phyloP scores from a whole-genome alignment of 805 yeast genomes.

The Wickerhamiella occidentalis region DNA sequence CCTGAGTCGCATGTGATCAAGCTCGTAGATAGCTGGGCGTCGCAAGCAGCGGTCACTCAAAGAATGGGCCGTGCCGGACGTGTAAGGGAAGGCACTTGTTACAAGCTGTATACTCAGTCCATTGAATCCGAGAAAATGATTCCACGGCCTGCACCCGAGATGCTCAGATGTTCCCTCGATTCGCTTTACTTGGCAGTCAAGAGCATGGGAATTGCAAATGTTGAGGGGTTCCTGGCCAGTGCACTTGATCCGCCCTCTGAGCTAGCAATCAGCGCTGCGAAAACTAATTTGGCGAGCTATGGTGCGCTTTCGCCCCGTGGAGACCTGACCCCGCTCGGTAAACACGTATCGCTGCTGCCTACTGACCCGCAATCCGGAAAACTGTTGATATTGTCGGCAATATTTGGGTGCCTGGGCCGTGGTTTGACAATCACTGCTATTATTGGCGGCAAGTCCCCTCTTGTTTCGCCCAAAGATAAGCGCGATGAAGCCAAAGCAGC shows the following conservation, averaged over 20 bases:
- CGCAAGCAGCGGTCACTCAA: slow-evolving; percentile 79
- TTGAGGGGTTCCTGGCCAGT: slow-evolving; percentile 49
- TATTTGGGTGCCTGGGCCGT: slow-evolving; percentile 68
- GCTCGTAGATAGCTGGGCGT: slow-evolving; percentile 72
- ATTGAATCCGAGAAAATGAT: slow-evolving; percentile 48
- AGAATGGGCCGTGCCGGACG: slow-evolving; percentile 99
- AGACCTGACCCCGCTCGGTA: slow-evolving; percentile 64
- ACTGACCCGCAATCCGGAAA: slow-evolving; percentile 78
- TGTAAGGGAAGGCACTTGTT: slow-evolving; percentile 71
- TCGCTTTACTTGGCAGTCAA: slow-evolving; percentile 73
- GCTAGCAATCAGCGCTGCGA: slow-evolving; percentile 40
- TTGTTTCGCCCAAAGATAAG: slow-evolving; percentile 46
- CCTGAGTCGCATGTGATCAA: slow-evolving; percentile 53
- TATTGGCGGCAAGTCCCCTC: slow-evolving; percentile 62
- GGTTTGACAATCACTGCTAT: slow-evolving; percentile 76
- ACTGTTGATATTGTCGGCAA: slow-evolving; percentile 60
- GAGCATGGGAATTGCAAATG: slow-evolving; percentile 74
- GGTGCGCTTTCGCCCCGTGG: slow-evolving; percentile 51
- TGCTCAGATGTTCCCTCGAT: slow-evolving; percentile 70
- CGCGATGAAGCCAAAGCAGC: slow-evolving; percentile 48
- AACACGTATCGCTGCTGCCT: slow-evolving; percentile 68
- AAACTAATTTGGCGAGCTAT: slow-evolving; percentile 43
- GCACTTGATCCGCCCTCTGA: slow-evolving; percentile 76
- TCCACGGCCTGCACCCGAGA: slow-evolving; percentile 77
- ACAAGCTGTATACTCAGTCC: slow-evolving; percentile 58